phyloP scores from a whole-genome alignment of 1,284 basidiomycete species.

The Ceratobasidium sp. region DNA sequence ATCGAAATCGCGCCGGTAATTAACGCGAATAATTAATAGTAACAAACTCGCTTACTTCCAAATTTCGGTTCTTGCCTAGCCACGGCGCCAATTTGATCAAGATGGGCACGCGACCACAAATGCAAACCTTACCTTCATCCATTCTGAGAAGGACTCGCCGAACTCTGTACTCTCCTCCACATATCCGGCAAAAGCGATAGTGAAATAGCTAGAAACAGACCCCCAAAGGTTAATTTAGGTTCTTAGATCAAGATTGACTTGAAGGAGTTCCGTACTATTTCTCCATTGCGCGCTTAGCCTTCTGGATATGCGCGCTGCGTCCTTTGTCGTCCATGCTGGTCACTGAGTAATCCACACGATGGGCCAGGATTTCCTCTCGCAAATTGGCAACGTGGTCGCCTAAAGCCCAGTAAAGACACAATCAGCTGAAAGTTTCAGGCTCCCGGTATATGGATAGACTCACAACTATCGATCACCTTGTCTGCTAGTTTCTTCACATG shows the following conservation, averaged over 20 bases:
- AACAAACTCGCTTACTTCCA: conserved; percentile 80
- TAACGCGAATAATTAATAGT: conserved; percentile 45
- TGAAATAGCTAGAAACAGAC: conserved; percentile 78
- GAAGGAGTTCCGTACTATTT: conserved; percentile 73
- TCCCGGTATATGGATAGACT: conserved; percentile 52
- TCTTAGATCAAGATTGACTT: not conserved
- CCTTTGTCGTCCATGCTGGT: conserved; percentile 78
- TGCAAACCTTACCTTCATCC: conserved; percentile 76
- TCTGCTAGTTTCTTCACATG: conserved; percentile 89
- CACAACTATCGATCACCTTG: conserved; percentile 88
- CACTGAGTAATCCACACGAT: conserved; percentile 87
- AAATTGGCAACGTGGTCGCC: conserved; percentile 91
- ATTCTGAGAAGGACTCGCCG: conserved; percentile 82
- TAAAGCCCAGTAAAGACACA: conserved; percentile 52
- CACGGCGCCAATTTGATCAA: conserved; percentile 45
- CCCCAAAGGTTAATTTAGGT: conserved; percentile 2
- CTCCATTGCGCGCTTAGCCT: conserved; percentile 78
- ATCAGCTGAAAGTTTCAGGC: conserved; percentile 39
- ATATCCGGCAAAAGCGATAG: conserved; percentile 94
- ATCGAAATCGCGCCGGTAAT: not conserved
- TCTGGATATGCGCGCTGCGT: conserved; percentile 68
- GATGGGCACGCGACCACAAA: not conserved
- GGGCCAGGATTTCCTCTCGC: conserved; percentile 86
- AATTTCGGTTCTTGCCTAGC: conserved; percentile 86
- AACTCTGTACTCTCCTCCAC: conserved; percentile 78